Percentiles rank a stretch among this genome's conserved stretches.
Conservation (phyloP, 2,329 filamentous ascomycete species). For the Stemphylium beticola region DNA sequence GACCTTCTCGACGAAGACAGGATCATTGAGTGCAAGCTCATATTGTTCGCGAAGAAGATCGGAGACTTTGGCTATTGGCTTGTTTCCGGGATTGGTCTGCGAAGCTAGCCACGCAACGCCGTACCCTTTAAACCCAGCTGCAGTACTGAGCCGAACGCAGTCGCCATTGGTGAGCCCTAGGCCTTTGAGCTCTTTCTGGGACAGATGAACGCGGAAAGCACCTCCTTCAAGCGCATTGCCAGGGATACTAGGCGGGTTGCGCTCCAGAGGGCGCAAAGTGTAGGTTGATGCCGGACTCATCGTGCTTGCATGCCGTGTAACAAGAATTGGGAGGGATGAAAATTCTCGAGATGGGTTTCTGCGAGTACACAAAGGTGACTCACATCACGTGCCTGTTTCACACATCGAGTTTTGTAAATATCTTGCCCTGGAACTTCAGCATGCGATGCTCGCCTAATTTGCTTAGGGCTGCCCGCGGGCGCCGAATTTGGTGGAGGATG, state of each 20-base stretch:
- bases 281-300: conserved; percentile 48
- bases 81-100: conserved; percentile 50
- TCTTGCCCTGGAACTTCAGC: background rate
- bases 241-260: conserved; percentile 54
- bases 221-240: conserved; percentile 60
- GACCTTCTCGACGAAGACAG: conserved; percentile 64
- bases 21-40: conserved; percentile 66
- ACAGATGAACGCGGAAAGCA: conserved; percentile 65
- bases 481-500: conserved; percentile 15
- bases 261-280: conserved; percentile 60
- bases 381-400: conserved; percentile 6
- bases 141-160: conserved; percentile 59
- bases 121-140: conserved; percentile 54
- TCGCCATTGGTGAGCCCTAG: conserved; percentile 65
- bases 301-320: background rate
- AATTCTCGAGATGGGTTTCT: background rate
- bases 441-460: conserved; percentile 1
- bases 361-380: conserved; percentile 5
- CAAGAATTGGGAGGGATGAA: background rate
- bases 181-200: conserved; percentile 61
- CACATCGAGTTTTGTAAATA: background rate
- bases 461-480: background rate
- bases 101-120: conserved; percentile 69
- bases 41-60: conserved; percentile 75
- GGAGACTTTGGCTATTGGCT: conserved; percentile 64